Evolutionary conservation across 2,329 filamentous ascomycete genomes (phyloP).

Genomic region (Pleurostoma richardsiae): DNA sequence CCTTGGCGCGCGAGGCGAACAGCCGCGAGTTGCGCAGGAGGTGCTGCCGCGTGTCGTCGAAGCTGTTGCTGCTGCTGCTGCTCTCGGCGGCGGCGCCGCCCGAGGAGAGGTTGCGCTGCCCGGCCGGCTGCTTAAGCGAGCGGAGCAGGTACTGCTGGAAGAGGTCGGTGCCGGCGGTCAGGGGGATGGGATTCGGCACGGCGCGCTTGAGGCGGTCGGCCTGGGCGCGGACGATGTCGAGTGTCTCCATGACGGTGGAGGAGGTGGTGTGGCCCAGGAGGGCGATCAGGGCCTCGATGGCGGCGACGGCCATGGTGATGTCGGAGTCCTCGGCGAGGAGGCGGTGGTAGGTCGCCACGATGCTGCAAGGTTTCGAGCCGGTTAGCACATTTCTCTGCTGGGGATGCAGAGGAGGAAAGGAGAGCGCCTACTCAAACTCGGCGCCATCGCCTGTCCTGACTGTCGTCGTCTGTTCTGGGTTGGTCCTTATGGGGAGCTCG

Average conservation of each 20-base stretch:
- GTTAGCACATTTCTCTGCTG: background rate
- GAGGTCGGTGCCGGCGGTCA: slow-evolving; percentile 89
- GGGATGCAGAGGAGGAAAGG: background rate
- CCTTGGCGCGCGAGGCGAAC: slow-evolving; percentile 83
- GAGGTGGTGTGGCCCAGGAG: slow-evolving; percentile 75
- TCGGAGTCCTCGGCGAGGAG: slow-evolving; percentile 65
- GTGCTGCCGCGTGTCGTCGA: slow-evolving; percentile 78
- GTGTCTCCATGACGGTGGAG: slow-evolving; percentile 88
- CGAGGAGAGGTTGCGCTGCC: slow-evolving; percentile 22
- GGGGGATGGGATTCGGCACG: slow-evolving; percentile 82
- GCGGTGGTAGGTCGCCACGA: slow-evolving; percentile 49
- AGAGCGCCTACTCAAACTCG: slow-evolving; percentile 26
- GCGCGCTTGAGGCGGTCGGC: slow-evolving; percentile 72
- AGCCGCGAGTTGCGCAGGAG: slow-evolving; percentile 79
- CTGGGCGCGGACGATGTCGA: slow-evolving; percentile 75
- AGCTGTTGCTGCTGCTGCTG: slow-evolving; percentile 47
- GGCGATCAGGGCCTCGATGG: slow-evolving; percentile 61
- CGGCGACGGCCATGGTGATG: slow-evolving; percentile 88
- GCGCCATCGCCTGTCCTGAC: slow-evolving; percentile 9
- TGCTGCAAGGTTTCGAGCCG: slow-evolving; percentile 28
- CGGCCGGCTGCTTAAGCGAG: slow-evolving; percentile 53
- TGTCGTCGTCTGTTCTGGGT: slow-evolving; percentile 2
- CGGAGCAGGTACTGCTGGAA: slow-evolving; percentile 92
- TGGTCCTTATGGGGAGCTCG: slow-evolving; percentile 5
- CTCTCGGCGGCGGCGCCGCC: slow-evolving; percentile 17